Evolutionary conservation across 2,329 filamentous ascomycete species (phyloP).

Genomic region (Elsinoe australis): DNA sequence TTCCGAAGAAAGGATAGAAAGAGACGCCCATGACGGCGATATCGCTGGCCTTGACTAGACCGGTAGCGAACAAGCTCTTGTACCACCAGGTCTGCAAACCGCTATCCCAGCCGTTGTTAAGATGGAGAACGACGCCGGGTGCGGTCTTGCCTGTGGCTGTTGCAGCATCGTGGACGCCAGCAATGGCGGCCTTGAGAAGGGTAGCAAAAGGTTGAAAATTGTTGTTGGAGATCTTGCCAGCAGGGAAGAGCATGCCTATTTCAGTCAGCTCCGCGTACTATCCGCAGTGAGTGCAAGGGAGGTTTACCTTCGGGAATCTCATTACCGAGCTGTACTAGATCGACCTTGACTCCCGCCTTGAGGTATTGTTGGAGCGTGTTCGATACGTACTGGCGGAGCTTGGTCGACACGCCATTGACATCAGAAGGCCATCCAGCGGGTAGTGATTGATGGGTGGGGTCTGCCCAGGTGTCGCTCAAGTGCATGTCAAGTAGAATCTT

Average conservation of each 20-base stretch:
- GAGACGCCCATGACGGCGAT: slow-evolving; percentile 26
- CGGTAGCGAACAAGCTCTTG: slow-evolving; percentile 25
- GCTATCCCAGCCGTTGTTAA: slow-evolving; percentile 30
- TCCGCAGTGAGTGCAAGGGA: too few species aligned
- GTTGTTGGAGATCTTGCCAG: slow-evolving; percentile 28
- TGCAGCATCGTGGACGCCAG: slow-evolving; percentile 28
- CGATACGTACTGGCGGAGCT: slow-evolving; percentile 31
- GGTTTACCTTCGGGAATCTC: slow-evolving; percentile 34
- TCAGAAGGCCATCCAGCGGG: slow-evolving; percentile 33
- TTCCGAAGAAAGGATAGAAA: slow-evolving; percentile 30
- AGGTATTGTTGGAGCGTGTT: slow-evolving; percentile 35
- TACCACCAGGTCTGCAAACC: slow-evolving; percentile 28
- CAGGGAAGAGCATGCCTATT: slow-evolving; percentile 32
- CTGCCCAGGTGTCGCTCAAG: slow-evolving; percentile 31
- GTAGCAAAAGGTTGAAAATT: slow-evolving; percentile 30
- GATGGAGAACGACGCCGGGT: slow-evolving; percentile 29
- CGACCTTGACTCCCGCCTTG: slow-evolving; percentile 32
- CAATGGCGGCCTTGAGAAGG: slow-evolving; percentile 27
- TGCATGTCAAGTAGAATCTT: slow-evolving; percentile 33
- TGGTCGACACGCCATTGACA: slow-evolving; percentile 30
- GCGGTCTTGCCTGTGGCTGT: slow-evolving; percentile 27
- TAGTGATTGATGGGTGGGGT: slow-evolving; percentile 31
- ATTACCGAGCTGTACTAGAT: slow-evolving; percentile 35
- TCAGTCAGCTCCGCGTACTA: too few species aligned
- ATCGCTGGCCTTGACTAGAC: slow-evolving; percentile 23